Evolutionary conservation across 257 asterid species (phyloP).

Genomic region (Nicotiana knightiana): DNA sequence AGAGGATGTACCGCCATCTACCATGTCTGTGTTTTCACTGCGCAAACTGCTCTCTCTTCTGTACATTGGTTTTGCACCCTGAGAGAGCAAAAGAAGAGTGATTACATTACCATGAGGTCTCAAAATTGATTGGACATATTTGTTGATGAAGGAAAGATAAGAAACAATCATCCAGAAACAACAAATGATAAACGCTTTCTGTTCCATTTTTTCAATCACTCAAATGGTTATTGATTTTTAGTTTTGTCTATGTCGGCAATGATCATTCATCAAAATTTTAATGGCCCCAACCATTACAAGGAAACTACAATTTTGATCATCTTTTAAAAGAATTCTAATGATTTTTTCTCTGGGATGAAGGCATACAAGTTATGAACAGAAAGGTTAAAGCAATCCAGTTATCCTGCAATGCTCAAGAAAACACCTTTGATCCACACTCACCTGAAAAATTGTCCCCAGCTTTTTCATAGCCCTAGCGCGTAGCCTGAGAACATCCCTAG

Average conservation of each 20-base stretch:
- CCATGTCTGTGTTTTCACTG: slow-evolving; percentile 24
- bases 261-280: background rate
- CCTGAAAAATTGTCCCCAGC: slow-evolving; percentile 73
- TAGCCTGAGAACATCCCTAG: slow-evolving; percentile 56
- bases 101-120: background rate
- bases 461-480: slow-evolving; percentile 67
- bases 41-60: slow-evolving; percentile 39
- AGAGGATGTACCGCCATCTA: slow-evolving; percentile 8
- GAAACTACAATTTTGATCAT: background rate
- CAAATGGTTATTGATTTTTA: background rate
- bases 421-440: slow-evolving; percentile 12
- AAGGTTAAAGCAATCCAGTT: background rate
- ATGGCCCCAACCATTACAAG: background rate
- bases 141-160: background rate
- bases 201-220: background rate
- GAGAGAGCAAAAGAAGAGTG: slow-evolving; percentile 12
- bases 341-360: background rate
- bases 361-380: background rate
- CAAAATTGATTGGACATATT: background rate
- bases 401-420: background rate
- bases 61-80: slow-evolving; percentile 49
- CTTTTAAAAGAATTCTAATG: background rate
- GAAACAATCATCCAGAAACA: background rate
- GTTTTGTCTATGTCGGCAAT: background rate
- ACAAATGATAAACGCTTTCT: background rate